These are phyloP conservation scores for Vitis rupestris DNA, from an alignment of 164 flowering plant species.

Conservation along the genomic window DNA sequence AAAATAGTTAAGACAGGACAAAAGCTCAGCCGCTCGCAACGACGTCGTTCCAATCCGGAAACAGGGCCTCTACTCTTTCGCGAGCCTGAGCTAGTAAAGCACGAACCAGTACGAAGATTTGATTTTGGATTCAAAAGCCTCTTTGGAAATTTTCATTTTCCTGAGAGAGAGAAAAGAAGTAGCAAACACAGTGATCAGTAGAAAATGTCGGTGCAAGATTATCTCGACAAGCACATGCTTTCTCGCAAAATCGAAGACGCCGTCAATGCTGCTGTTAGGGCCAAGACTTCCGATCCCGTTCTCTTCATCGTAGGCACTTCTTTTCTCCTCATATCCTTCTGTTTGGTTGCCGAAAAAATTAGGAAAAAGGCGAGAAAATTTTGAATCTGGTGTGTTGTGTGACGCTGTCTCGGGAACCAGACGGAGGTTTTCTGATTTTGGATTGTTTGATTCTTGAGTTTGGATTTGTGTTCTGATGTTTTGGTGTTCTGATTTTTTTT, in stretches of 20 bases:
- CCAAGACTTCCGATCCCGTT: constrained; percentile 91
- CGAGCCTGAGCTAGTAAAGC: too few relatives aligned
- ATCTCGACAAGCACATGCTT: constrained; percentile 88
- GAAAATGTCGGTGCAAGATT: constrained; percentile 94
- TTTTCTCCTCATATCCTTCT: neutral
- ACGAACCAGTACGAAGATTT: too few relatives aligned
- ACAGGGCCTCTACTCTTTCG: too few relatives aligned
- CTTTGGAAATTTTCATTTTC: neutral
- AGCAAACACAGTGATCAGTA: neutral
- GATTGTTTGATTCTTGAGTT: neutral
- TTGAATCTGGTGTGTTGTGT: too few relatives aligned
- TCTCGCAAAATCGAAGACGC: constrained; percentile 97
- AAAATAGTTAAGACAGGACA: too few relatives aligned
- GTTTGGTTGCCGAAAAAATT: constrained; percentile 1
- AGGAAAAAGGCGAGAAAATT: too few relatives aligned
- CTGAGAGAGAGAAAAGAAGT: neutral
- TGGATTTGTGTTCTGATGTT: neutral
- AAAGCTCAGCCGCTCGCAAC: too few relatives aligned
- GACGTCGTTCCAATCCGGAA: too few relatives aligned
- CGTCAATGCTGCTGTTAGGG: constrained; percentile 98
- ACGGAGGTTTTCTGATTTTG: neutral
- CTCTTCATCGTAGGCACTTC: constrained; percentile 73
- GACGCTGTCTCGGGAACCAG: too few relatives aligned
- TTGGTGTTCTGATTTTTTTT: neutral
- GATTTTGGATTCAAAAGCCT: too few relatives aligned